phyloP scores from a whole-genome alignment of 2,329 filamentous ascomycete genomes.

The Ophiostoma perfectum region DNA sequence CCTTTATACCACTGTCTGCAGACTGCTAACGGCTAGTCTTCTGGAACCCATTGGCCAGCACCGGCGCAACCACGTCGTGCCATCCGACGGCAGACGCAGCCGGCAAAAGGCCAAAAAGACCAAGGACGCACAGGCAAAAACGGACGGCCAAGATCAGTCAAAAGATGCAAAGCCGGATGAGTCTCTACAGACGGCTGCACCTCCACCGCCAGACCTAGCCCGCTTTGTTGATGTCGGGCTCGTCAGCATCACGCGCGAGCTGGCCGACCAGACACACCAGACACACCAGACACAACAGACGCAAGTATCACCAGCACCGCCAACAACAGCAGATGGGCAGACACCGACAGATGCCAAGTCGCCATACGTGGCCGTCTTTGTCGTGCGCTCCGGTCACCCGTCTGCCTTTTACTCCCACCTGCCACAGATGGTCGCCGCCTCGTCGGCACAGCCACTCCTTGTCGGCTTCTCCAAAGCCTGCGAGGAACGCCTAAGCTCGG shows the following conservation, averaged over 20 bases:
- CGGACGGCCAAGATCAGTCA: neutral
- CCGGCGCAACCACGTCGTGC: constrained; percentile 47
- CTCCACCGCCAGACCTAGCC: constrained; percentile 49
- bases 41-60: constrained; percentile 59
- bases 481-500: constrained; percentile 51
- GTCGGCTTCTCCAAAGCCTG: constrained; percentile 58
- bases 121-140: constrained; percentile 18
- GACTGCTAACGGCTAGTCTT: constrained; percentile 41
- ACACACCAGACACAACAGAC: neutral
- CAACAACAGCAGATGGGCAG: neutral
- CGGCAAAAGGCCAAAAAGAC: constrained; percentile 33
- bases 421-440: constrained; percentile 41
- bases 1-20: neutral
- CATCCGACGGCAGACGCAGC: constrained; percentile 56
- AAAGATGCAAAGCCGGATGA: neutral
- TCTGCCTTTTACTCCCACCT: constrained; percentile 56
- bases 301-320: neutral
- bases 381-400: constrained; percentile 53
- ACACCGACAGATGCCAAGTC: neutral
- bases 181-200: constrained; percentile 12
- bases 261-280: constrained; percentile 38
- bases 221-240: constrained; percentile 59
- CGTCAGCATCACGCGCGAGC: constrained; percentile 54
- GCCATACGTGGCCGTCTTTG: constrained; percentile 51
- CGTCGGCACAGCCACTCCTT: constrained; percentile 43